Evolutionary conservation across 2,329 filamentous ascomycete genomes (phyloP), one percentile per base, ranked within the genome.

Genomic region (Aspergillus caelatus): DNA sequence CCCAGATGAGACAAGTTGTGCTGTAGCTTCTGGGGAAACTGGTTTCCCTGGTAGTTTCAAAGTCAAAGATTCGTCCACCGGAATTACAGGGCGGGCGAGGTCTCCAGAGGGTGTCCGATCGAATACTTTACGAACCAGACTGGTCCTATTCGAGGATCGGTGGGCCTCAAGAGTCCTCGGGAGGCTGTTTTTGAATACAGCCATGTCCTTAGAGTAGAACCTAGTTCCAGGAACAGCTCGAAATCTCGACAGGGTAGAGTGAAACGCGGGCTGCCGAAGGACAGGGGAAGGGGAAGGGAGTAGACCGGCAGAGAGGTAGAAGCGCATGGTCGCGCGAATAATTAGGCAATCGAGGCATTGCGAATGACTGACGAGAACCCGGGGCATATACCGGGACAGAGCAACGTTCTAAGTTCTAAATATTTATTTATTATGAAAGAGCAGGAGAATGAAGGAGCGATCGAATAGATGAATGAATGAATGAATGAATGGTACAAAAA

Each of bases 91-190:
- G 26, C 63, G 67, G 58, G 62, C 63, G 21, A 70, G 65, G 28
- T n/a, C 64, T 10, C 65, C 43, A 3, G 65, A 61, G 36, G 63
- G 66, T 55, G 61, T 55, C 21, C 61, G 63, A 30, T 62, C 53
- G 30, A 68, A 64, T 26, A 77, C 63, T 64, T 73, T 77, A 58
- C 77, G 77, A 53, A 80, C 69, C 41, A 79, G 57, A 30, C 71
- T 70, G 41, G 72, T 72, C 53, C 75, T 73, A 65, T 82, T 82
- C 12, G 70, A 69, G 14, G 67, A 66, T 46, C 79, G 78, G 66
- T 81, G 80, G 28, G 78, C 78, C 60, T 79, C 75, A 36, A 81
- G 72, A 7, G 80, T 81, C 61, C 74, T 75, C 34, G 67, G 66
- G 26, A 80, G 73, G 58, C 75, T 79, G 56, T 74, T 70, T 32